Conservation (phyloP, 495 filamentous ascomycete species). For the Penicillium dipodomyicola region DNA sequence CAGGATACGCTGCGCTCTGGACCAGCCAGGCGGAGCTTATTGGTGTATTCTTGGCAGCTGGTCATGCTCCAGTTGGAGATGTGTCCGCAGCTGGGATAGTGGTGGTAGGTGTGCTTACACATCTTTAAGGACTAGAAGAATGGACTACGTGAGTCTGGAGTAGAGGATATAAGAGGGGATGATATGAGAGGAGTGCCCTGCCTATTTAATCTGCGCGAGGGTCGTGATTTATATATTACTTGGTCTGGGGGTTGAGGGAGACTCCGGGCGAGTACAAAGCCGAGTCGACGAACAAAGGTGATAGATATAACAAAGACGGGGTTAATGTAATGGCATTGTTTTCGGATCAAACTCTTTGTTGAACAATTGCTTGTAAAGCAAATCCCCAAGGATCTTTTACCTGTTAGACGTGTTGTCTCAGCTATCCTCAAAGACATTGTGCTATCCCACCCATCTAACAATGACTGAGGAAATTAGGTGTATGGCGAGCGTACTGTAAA, state of each 20-base stretch:
- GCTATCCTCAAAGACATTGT: not conserved
- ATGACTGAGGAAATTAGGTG: too few species aligned
- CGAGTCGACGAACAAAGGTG: constrained; percentile 3
- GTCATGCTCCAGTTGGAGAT: constrained; percentile 29
- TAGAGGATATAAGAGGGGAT: not conserved
- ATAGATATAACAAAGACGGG: not conserved
- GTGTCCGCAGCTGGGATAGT: constrained; percentile 31
- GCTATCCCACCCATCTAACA: not conserved
- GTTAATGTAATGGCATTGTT: constrained; percentile 7
- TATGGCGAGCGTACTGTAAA: too few species aligned
- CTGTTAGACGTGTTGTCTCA: not conserved
- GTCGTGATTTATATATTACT: not conserved
- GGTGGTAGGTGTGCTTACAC: constrained; percentile 31
- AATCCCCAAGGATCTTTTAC: not conserved
- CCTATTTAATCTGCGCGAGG: not conserved
- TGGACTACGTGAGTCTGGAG: not conserved
- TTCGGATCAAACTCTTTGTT: not conserved
- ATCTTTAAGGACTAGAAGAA: constrained; percentile 10
- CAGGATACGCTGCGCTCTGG: constrained; percentile 4
- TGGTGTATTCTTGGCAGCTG: constrained; percentile 26
- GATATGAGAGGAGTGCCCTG: not conserved
- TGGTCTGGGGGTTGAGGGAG: not conserved
- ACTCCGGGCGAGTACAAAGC: not conserved
- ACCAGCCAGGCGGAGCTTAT: constrained; percentile 16
- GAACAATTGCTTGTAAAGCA: not conserved